Conservation (phyloP, 2,329 filamentous ascomycete species). For the Cytospora mali region DNA sequence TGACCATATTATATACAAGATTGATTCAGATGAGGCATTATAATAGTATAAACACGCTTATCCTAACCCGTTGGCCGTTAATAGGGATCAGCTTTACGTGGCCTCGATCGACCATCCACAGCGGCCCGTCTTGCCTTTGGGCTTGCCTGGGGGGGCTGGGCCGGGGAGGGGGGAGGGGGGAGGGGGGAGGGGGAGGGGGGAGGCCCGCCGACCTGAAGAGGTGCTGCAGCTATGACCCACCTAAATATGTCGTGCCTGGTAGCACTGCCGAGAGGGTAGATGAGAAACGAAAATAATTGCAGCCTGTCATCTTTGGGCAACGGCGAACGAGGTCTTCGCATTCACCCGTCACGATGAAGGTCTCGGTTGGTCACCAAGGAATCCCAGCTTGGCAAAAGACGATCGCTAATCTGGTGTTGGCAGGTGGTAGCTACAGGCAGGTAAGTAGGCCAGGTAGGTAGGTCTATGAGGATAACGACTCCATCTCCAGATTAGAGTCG, state of each 20-base stretch:
- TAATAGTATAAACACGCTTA: background rate
- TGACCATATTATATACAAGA: background rate
- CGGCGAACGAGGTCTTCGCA: background rate
- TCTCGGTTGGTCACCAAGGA: background rate
- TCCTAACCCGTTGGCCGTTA: background rate
- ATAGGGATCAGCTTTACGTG: background rate
- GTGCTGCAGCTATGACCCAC: background rate
- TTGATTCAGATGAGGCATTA: background rate
- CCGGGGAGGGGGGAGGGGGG: too few species aligned
- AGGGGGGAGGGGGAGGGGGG: too few species aligned
- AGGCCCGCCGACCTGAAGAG: too few species aligned
- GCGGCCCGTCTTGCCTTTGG: background rate
- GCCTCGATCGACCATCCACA: background rate
- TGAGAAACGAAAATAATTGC: conserved; percentile 13
- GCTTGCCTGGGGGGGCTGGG: background rate
- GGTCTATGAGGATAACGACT: too few species aligned
- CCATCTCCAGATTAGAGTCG: background rate
- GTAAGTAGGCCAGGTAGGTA: too few species aligned
- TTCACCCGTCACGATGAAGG: background rate
- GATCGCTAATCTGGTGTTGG: background rate
- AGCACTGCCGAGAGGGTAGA: conserved; percentile 10
- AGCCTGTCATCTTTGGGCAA: background rate
- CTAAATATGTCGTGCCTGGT: conserved; percentile 6
- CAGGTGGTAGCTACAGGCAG: too few species aligned
- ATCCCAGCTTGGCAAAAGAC: conserved; percentile 12